A percentile compares a stretch with the other conserved stretches of the same genome.
Conservation (phyloP, 1,284 basidiomycete species). For the Ganoderma leucocontextum region DNA sequence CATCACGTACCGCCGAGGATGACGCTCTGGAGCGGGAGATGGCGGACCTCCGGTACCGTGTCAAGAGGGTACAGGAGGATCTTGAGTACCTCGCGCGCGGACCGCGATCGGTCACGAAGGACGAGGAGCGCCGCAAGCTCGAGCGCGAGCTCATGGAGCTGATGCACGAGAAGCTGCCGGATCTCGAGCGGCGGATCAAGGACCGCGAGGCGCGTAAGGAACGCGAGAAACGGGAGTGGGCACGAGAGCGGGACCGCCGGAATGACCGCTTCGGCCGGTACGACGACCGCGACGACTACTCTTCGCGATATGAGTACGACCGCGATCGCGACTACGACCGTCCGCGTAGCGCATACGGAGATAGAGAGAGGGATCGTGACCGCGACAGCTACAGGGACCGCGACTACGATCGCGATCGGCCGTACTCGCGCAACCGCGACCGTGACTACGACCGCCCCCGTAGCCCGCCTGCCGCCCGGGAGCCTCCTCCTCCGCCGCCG, state of each 20-base stretch:
- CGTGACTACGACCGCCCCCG: constrained; percentile 57
- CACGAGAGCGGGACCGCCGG: constrained; percentile 82
- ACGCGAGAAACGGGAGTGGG: constrained; percentile 82
- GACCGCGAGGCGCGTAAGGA: constrained; percentile 81
- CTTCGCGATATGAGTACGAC: constrained; percentile 48
- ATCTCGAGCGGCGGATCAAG: constrained; percentile 88
- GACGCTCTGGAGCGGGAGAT: constrained; percentile 92
- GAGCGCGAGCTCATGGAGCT: constrained; percentile 91
- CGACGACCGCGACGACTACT: constrained; percentile 51
- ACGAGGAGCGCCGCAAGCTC: constrained; percentile 86
- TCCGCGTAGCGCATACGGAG: constrained; percentile 46
- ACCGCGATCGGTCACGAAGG: constrained; percentile 77
- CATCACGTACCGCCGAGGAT: constrained; percentile 76
- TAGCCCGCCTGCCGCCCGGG: constrained; percentile 51
- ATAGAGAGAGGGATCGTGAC: constrained; percentile 37
- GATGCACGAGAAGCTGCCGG: constrained; percentile 92
- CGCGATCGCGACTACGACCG: constrained; percentile 49
- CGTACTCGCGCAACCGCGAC: constrained; percentile 42
- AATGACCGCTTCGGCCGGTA: constrained; percentile 85
- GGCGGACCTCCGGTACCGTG: constrained; percentile 87
- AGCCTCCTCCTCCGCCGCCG: constrained; percentile 60
- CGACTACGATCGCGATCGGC: constrained; percentile 43
- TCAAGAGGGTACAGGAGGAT: constrained; percentile 92
- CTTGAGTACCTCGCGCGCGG: constrained; percentile 90
- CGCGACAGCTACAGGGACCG: constrained; percentile 44